Conservation (phyloP, 139 green algal genomes). For the Microglena sp. region DNA sequence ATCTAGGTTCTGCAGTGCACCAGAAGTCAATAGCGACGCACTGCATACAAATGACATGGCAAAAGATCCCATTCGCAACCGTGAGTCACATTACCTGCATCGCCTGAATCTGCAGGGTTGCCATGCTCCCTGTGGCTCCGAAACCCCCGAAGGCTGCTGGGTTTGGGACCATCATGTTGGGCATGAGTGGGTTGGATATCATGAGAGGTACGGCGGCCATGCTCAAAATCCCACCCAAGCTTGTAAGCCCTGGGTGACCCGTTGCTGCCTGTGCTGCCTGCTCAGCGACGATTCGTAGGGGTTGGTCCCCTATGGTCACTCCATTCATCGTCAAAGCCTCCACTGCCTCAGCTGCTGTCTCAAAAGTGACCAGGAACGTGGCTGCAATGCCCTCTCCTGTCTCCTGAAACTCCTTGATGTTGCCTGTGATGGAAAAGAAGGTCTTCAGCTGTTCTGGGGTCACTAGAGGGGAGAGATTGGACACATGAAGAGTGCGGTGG, state of each 20-base stretch:
- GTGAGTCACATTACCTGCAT: constrained; percentile 13
- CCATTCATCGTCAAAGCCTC: constrained; percentile 8
- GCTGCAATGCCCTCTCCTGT: background rate
- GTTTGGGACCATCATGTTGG: background rate
- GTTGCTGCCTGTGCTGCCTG: background rate
- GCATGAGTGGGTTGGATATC: background rate
- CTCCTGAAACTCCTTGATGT: constrained; percentile 5
- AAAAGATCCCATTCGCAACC: no score
- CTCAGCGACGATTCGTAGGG: background rate
- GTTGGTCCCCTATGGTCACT: background rate
- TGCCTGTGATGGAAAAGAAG: constrained; percentile 8
- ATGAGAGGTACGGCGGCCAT: no score
- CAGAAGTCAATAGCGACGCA: no score
- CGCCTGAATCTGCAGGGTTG: background rate
- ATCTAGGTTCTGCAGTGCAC: no score
- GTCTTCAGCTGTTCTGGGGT: background rate
- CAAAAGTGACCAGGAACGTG: constrained; percentile 5
- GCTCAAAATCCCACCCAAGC: no score
- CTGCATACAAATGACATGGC: no score
- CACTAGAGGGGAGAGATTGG: background rate
- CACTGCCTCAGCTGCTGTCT: background rate
- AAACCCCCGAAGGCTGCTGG: no score
- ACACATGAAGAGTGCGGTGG: background rate
- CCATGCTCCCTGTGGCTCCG: background rate
- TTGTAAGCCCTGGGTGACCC: background rate